Evolutionary conservation across 2,329 filamentous ascomycete species (phyloP), one percentile per base, ranked within the genome.

Genomic region (Sphaerulina populicola): DNA sequence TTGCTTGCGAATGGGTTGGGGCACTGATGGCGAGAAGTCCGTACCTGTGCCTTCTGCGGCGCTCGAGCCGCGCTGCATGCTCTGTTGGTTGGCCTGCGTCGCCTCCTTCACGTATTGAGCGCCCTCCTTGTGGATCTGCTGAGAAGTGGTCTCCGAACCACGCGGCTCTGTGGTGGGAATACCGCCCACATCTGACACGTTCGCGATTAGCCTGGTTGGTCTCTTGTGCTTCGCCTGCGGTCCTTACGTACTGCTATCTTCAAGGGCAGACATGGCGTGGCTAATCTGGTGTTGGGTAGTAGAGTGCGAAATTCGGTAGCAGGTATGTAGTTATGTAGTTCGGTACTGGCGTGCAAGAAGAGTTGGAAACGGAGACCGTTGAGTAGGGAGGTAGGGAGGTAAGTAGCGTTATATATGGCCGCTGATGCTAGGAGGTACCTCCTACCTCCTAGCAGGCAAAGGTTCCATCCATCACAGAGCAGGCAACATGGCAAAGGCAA

Each of bases 91-190:
- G 49, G 52, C 44, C 15, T 55, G 45, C 9, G 39, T 49, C 7
- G 46, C 46, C 23, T 52, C 50, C 54, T 58, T 60, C 48, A 60
- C 57, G 52, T 62, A 49, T 30, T 60, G 53, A 15, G 52, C 51
- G 36, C 59, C 59, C 12, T 62, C 58, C 27, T 57, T 36, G 52
- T 60, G 58, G 44, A 57, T 44, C 43, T 50, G 47, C 51, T 42
- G 23, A 41, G 45, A 14, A 12, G 44, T 27, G 31, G 6, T 27
- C 46, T 42, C 46, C 36, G 38, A 30, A 43, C 30, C 39, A 42
- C 30, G 46, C 30, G 12, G 23, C 38, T 42, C 46, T 6, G 46
- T 49, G 2, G 36, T 49, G 27, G 46, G 46, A 18, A 49, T 43
- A n/a, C 46, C 46, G 6, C 46, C 30, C n/a, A 30, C 31, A 39